phyloP scores from a whole-genome alignment of 345 rosid species.

The Firmiana major region DNA sequence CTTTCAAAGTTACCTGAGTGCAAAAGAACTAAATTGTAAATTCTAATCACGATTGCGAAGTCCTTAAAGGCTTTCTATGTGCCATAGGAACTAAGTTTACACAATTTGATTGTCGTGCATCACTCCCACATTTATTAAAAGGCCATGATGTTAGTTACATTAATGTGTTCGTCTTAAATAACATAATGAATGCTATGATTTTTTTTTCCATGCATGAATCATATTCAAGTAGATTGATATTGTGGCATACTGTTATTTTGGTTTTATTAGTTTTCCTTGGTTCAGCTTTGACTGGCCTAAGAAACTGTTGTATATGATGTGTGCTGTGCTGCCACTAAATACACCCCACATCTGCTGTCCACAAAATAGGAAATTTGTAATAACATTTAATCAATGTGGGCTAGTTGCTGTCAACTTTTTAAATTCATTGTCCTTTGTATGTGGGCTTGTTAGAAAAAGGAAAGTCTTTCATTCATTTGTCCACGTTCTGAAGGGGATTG shows the following conservation, averaged over 20 bases:
- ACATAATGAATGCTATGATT: not conserved
- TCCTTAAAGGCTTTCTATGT: not conserved
- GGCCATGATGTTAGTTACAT: not conserved
- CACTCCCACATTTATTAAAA: not conserved
- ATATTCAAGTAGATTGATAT: not conserved
- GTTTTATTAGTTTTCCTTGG: not conserved
- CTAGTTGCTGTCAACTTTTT: not conserved
- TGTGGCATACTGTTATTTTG: not conserved
- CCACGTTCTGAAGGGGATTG: too few species aligned
- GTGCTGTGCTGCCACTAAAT: not conserved
- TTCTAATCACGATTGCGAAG: not conserved
- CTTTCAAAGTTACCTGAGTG: not conserved
- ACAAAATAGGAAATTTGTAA: not conserved
- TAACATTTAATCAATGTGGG: not conserved
- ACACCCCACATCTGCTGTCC: not conserved
- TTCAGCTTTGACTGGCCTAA: not conserved
- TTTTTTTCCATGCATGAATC: not conserved
- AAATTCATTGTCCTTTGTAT: not conserved
- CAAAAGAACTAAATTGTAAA: not conserved
- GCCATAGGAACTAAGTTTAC: not conserved
- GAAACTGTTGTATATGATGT: not conserved
- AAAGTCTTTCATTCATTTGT: too few species aligned
- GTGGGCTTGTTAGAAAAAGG: too few species aligned
- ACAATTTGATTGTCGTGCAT: not conserved
- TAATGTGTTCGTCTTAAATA: not conserved